Percentiles rank a stretch among this genome's conserved stretches.
phyloP scores from a whole-genome alignment of 345 rosid genomes.

The Hevea brasiliensis region DNA sequence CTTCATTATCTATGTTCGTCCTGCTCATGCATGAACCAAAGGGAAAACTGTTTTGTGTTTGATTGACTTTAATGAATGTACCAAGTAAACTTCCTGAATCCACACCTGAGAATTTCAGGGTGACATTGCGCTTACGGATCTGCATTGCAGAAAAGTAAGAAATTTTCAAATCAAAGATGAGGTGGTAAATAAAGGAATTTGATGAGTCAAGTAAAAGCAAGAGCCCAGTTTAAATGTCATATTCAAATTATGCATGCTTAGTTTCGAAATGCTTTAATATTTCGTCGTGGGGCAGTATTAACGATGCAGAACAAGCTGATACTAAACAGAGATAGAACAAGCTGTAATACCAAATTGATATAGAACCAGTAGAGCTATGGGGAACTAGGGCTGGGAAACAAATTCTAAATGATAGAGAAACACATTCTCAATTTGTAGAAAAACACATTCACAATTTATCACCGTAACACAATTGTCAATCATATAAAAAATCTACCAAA shows the following conservation, averaged over 20 bases:
- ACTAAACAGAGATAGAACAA: too few relatives aligned
- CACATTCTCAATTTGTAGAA: background rate
- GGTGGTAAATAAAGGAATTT: background rate
- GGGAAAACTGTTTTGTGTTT: slow-evolving; percentile 73
- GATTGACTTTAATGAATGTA: slow-evolving; percentile 55
- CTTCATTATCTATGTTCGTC: slow-evolving; percentile 84
- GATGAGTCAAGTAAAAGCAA: background rate
- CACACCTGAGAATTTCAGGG: slow-evolving; percentile 58
- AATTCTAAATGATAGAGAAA: too few relatives aligned
- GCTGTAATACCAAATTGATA: too few relatives aligned
- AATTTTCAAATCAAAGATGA: background rate
- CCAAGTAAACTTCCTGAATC: slow-evolving; percentile 44
- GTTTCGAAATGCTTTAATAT: background rate
- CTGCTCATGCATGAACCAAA: slow-evolving; percentile 84
- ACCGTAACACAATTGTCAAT: too few relatives aligned
- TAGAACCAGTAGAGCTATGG: too few relatives aligned
- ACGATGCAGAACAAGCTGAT: too few relatives aligned
- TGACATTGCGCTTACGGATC: slow-evolving; percentile 80
- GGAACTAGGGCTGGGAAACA: background rate
- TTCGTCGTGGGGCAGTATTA: too few relatives aligned
- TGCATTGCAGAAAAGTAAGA: slow-evolving; percentile 34
- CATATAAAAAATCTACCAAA: too few relatives aligned
- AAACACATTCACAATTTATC: background rate
- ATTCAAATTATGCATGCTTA: background rate
- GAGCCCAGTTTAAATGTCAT: background rate